A percentile compares a stretch with the other conserved stretches of the same genome.
phyloP scores from a whole-genome alignment of 2,329 filamentous ascomycete species.

The Ophiostoma quercus region DNA sequence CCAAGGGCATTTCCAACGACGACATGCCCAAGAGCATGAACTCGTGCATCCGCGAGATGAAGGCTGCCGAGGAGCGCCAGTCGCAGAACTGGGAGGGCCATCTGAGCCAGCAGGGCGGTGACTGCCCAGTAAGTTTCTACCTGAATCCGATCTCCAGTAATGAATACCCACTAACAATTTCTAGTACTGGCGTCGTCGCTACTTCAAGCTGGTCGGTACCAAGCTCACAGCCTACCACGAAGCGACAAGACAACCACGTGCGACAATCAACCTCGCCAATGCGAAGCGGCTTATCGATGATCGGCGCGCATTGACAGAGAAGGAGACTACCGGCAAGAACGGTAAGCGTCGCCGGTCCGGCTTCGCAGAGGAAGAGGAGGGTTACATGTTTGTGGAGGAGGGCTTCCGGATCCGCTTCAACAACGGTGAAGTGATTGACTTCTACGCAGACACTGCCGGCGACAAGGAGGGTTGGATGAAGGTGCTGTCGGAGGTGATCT shows the following conservation, averaged over 20 bases:
- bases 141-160: too few species aligned
- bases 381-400: slow-evolving; percentile 99
- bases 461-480: slow-evolving; percentile 96
- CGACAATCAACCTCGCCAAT: slow-evolving; percentile 93
- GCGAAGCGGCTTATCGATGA: slow-evolving; percentile 92
- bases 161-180: slow-evolving; percentile 32
- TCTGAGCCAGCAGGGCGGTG: slow-evolving; percentile 92
- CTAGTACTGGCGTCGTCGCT: slow-evolving; percentile 94
- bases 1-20: slow-evolving; percentile 78
- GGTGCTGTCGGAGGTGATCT: slow-evolving; percentile 67
- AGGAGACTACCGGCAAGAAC: slow-evolving; percentile 69
- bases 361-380: slow-evolving; percentile 96
- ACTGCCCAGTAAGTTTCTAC: slow-evolving; percentile 75
- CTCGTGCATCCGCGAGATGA: slow-evolving; percentile 86
- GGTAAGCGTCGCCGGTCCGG: slow-evolving; percentile 84
- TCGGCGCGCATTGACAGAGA: slow-evolving; percentile 73
- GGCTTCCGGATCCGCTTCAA: slow-evolving; percentile 98
- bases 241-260: slow-evolving; percentile 87
- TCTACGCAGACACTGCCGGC: slow-evolving; percentile 83
- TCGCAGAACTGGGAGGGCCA: slow-evolving; percentile 79
- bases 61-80: slow-evolving; percentile 76
- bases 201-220: slow-evolving; percentile 87
- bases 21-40: slow-evolving; percentile 99
- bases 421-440: slow-evolving; percentile 97
- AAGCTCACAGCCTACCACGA: slow-evolving; percentile 96